Evolutionary conservation across 1,284 basidiomycete genomes (phyloP).

Genomic region (Naganishia albida): DNA sequence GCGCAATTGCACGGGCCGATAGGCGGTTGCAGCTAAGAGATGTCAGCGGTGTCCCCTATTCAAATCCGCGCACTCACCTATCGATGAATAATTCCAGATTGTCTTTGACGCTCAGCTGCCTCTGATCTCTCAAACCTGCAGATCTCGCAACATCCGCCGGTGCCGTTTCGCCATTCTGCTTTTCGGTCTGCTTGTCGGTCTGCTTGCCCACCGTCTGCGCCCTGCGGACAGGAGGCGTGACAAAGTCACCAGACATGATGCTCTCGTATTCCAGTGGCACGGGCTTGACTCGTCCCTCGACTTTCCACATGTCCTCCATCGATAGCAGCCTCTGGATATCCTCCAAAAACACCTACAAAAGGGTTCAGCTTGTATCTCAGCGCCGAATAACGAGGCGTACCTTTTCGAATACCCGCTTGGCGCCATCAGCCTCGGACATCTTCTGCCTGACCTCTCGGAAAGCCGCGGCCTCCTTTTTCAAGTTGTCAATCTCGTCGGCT

Average conservation of each 20-base stretch:
- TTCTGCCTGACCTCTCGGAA: slow-evolving; percentile 74
- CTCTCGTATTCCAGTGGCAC: slow-evolving; percentile 76
- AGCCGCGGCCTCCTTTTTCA: slow-evolving; percentile 84
- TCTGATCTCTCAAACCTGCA: slow-evolving; percentile 73
- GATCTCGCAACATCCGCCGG: slow-evolving; percentile 33
- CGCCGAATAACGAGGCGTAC: slow-evolving; percentile 52
- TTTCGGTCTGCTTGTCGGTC: slow-evolving; percentile 32
- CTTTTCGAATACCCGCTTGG: slow-evolving; percentile 80
- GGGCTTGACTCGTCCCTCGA: slow-evolving; percentile 71
- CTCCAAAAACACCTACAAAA: slow-evolving; percentile 72
- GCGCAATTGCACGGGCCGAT: slow-evolving; percentile 68
- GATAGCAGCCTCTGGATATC: slow-evolving; percentile 86
- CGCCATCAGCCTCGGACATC: slow-evolving; percentile 60
- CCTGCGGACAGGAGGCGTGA: slow-evolving; percentile 50
- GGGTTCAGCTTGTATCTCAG: not conserved
- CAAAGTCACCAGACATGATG: slow-evolving; percentile 67
- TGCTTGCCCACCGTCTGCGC: slow-evolving; percentile 37
- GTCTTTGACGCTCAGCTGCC: slow-evolving; percentile 70
- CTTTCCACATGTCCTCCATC: slow-evolving; percentile 98
- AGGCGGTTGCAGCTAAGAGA: slow-evolving; percentile 69
- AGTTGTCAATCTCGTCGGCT: slow-evolving; percentile 87
- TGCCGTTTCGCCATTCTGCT: slow-evolving; percentile 31
- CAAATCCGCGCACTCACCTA: slow-evolving; percentile 59
- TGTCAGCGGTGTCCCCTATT: not conserved
- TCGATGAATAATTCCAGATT: slow-evolving; percentile 78